Base-by-base conservation (phyloP, 257 asterid species). In the Nemophila menziesii region DNA sequence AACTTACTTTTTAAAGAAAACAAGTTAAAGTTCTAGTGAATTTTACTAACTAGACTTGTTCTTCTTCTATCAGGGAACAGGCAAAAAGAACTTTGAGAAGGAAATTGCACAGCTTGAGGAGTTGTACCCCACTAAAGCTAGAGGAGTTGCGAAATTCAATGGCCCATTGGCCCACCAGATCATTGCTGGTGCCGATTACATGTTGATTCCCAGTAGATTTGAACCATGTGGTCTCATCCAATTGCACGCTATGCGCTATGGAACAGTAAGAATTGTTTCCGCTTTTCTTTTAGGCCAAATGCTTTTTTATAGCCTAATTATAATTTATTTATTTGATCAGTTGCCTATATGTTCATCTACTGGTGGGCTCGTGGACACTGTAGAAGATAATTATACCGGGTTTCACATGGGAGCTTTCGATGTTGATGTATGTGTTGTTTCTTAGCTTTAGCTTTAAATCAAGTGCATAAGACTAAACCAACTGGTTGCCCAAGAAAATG, bases 221-320 rank as follows among this genome's bases (percentile, higher is more conserved):
- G 96, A 84, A 43, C 98, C 98, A 39, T 84, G 98, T 56, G 98
- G 98, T 50, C 94, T 89, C 67, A 85, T 89, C 69, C 96, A 89
- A 54, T 63, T 84, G 49, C 98, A 89, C 17, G 98, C 96, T 52
- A 89, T 89, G 98, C 78, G 94, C 56, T 89, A 89, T 55, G 98
- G 98, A 77, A 84, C 98, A 0, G 98, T 89, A 67, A 55, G 93
- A 47, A 26, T 37, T 40, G 38, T 48, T 4, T 21, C 11, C 3
- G 12, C 40, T 58, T 48, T 37, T 43, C 1, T 26, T 20, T 40
- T 12, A 8, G 11, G 6, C 13, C 20, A 42, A 22, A 42, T 48
- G n/a, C 21, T 21, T 4, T 15, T 16, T 34, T 44, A 27, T 22
- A 49, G 46, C 27, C 39, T 45, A 56, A 5, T 44, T 40, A 47